Percentiles rank a stretch among this genome's conserved stretches.
These are phyloP conservation scores for Melocanna baccifera DNA, from an alignment of 176 grass and related monocot species.

Conservation along the genomic window DNA sequence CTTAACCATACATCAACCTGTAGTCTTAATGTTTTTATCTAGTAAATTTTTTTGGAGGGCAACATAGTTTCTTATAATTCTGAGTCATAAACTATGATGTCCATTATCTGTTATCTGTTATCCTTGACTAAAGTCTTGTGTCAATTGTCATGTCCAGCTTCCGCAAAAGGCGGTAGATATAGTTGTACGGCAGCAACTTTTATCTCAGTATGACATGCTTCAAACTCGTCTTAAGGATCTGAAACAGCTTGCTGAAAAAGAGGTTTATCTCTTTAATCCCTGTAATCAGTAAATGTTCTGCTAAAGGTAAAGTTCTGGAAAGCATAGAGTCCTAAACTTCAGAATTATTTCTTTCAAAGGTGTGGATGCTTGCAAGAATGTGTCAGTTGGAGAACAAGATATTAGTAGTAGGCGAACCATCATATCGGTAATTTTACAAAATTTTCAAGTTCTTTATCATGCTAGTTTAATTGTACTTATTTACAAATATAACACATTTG, in stretches of 20 bases:
- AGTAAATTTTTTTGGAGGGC: neutral
- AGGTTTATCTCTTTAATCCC: conserved; percentile 53
- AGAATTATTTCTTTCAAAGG: conserved; percentile 47
- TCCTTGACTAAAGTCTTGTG: conserved; percentile 3
- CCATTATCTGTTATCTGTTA: conserved; percentile 18
- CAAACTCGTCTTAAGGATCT: conserved; percentile 79
- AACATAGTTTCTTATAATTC: neutral
- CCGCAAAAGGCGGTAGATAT: conserved; percentile 71
- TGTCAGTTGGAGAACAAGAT: conserved; percentile 97
- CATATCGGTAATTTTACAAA: conserved; percentile 66
- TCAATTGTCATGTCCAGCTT: conserved; percentile 72
- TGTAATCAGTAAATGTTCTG: conserved; percentile 13
- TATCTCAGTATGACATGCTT: conserved; percentile 92
- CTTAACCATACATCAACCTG: neutral
- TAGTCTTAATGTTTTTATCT: neutral
- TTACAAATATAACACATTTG: neutral
- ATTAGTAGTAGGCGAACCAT: conserved; percentile 84
- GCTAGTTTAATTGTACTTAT: too few species aligned
- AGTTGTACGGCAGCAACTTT: conserved; percentile 79
- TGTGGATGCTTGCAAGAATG: conserved; percentile 96
- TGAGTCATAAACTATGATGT: neutral
- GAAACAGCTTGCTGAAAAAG: conserved; percentile 68
- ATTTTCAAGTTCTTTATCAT: neutral
- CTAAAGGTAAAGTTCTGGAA: neutral
- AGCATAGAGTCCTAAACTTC: conserved; percentile 6